These are phyloP conservation scores for Leccinum incarnatum DNA, from an alignment of 768 basidiomycete genomes.

Conservation along the genomic window DNA sequence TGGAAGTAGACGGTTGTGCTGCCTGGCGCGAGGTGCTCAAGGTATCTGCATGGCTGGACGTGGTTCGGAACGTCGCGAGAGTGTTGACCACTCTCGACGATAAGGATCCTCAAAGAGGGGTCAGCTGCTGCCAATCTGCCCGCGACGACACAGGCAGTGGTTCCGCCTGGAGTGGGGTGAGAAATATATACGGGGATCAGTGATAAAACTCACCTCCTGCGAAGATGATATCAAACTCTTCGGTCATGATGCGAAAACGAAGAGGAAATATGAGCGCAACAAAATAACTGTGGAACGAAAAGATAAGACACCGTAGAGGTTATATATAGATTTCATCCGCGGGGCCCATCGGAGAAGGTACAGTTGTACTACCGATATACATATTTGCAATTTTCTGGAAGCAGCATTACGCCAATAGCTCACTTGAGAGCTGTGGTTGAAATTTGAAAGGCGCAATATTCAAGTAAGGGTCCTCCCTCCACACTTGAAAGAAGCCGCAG, in stretches of 20 bases:
- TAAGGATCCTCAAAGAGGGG: slow-evolving; percentile 52
- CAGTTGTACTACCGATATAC: too few species aligned
- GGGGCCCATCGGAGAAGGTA: too few species aligned
- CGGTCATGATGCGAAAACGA: neutral
- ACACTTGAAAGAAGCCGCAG: too few species aligned
- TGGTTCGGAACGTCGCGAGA: slow-evolving; percentile 46
- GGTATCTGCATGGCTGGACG: slow-evolving; percentile 52
- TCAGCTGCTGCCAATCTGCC: slow-evolving; percentile 52
- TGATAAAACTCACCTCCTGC: neutral
- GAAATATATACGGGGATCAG: neutral
- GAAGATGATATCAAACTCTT: neutral
- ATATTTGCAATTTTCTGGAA: too few species aligned
- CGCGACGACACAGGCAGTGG: slow-evolving; percentile 52
- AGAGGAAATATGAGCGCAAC: too few species aligned
- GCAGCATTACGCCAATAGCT: too few species aligned
- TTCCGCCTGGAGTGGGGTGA: slow-evolving; percentile 36
- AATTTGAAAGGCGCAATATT: too few species aligned
- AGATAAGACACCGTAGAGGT: neutral
- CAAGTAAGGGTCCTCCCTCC: too few species aligned
- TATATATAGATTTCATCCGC: too few species aligned
- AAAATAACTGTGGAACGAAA: neutral
- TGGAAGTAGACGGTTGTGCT: slow-evolving; percentile 47
- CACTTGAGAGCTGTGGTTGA: too few species aligned
- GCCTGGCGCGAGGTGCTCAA: slow-evolving; percentile 39
- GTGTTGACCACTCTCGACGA: slow-evolving; percentile 59